A percentile compares a stretch with the other conserved stretches of the same genome.
Evolutionary conservation across 495 filamentous ascomycete species (phyloP).

Genomic region (Aspergillus affinis): DNA sequence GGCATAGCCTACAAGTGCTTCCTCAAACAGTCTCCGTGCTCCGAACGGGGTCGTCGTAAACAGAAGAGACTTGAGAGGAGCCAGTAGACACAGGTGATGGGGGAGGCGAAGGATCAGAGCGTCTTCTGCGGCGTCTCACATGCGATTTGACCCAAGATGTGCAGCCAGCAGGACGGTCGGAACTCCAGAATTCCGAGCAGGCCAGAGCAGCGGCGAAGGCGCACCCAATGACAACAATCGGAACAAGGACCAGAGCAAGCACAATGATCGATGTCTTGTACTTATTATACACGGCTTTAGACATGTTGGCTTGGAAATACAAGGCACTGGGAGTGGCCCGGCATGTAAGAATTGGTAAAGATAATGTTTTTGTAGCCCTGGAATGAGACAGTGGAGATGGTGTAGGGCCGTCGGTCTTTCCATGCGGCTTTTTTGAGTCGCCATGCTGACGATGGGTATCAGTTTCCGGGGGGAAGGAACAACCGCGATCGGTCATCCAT

Average conservation of each 20-base stretch:
- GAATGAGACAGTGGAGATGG: neutral
- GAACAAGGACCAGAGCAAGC: conserved; percentile 54
- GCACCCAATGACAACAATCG: conserved; percentile 47
- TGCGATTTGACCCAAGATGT: conserved; percentile 11
- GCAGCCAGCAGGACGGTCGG: conserved; percentile 12
- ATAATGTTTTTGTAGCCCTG: neutral
- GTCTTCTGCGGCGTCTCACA: neutral
- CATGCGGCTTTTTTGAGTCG: neutral
- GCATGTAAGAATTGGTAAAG: conserved; percentile 8
- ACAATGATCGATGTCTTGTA: conserved; percentile 42
- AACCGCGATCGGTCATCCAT: neutral
- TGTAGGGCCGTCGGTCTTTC: neutral
- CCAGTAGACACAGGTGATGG: neutral
- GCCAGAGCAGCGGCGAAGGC: conserved; percentile 47
- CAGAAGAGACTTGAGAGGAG: neutral
- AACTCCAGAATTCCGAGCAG: conserved; percentile 41
- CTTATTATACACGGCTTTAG: conserved; percentile 31
- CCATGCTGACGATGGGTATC: neutral
- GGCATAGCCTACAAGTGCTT: neutral
- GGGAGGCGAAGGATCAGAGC: neutral
- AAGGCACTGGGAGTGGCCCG: conserved; percentile 5
- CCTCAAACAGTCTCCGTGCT: neutral
- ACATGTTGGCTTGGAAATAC: conserved; percentile 25
- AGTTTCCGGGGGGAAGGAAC: neutral
- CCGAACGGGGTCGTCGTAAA: neutral